Evolutionary conservation across 176 grass and related monocot genomes (phyloP).

Genomic region (Coix lacrymajobi): DNA sequence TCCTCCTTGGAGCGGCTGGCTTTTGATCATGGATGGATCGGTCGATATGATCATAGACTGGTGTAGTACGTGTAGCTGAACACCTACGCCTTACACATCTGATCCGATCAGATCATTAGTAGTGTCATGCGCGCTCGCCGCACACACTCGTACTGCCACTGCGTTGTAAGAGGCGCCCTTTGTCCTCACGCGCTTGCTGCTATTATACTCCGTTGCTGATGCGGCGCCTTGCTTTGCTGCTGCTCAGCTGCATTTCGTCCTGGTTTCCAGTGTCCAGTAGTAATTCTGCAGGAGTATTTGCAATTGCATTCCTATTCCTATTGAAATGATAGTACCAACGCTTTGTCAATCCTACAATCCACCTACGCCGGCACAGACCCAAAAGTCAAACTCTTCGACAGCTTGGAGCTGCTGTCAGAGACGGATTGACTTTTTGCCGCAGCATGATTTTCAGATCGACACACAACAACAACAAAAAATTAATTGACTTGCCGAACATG

Average conservation of each 20-base stretch:
- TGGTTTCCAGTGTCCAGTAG: not conserved
- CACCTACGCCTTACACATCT: slow-evolving; percentile 36
- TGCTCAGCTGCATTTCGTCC: too few species aligned
- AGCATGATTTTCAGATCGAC: not conserved
- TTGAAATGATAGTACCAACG: not conserved
- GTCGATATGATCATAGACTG: slow-evolving; percentile 8
- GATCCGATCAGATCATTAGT: slow-evolving; percentile 28
- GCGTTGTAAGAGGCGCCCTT: slow-evolving; percentile 32
- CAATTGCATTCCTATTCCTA: not conserved
- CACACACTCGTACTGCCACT: not conserved
- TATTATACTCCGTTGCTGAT: not conserved
- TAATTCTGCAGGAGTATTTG: not conserved
- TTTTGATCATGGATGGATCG: not conserved
- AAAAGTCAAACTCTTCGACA: not conserved
- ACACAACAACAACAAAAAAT: not conserved
- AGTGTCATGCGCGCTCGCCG: not conserved
- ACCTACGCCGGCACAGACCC: not conserved
- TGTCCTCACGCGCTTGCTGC: slow-evolving; percentile 18
- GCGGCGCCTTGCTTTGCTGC: not conserved
- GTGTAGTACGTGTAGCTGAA: slow-evolving; percentile 19
- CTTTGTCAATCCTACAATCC: not conserved
- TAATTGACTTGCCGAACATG: not conserved
- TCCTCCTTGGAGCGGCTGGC: slow-evolving; percentile 13
- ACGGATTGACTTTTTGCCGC: slow-evolving; percentile 16
- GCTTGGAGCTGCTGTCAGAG: not conserved